A percentile compares a stretch with the other conserved stretches of the same genome.
These are phyloP conservation scores for Acacia acuminata DNA, from an alignment of 306 rosid species.

Conservation along the genomic window DNA sequence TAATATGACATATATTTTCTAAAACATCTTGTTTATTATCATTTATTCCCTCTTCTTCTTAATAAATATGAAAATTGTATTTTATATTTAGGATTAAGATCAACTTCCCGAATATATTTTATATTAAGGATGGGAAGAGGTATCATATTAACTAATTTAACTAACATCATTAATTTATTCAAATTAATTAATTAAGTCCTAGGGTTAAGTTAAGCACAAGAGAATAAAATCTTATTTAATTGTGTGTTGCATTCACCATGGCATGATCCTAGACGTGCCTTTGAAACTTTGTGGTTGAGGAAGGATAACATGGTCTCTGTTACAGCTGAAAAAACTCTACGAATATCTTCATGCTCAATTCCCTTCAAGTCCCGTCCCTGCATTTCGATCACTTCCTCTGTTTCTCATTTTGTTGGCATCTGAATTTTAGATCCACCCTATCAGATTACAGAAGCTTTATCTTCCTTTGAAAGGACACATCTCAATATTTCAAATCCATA, in stretches of 20 bases:
- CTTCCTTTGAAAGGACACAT: not conserved
- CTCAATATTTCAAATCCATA: not conserved
- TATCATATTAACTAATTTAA: no score
- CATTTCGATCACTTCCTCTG: not conserved
- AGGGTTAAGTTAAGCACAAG: not conserved
- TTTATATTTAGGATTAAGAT: no score
- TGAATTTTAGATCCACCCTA: not conserved
- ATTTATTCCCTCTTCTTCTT: no score
- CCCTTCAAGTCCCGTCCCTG: not conserved
- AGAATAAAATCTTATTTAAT: not conserved
- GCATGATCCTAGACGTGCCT: not conserved
- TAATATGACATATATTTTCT: no score
- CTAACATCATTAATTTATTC: no score
- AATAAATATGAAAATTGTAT: no score
- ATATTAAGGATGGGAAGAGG: rapidly evolving
- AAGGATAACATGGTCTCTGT: not conserved
- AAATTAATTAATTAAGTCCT: no score
- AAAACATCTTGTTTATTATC: no score
- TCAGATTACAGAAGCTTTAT: constrained; percentile 9
- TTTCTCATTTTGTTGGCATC: not conserved
- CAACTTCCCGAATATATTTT: no score
- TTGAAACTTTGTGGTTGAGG: constrained; percentile 10
- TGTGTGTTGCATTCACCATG: not conserved
- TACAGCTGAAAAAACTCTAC: not conserved
- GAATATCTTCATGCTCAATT: not conserved